These are phyloP conservation scores for Podaxis carcinomalis DNA, from an alignment of 768 basidiomycete genomes.

Conservation along the genomic window DNA sequence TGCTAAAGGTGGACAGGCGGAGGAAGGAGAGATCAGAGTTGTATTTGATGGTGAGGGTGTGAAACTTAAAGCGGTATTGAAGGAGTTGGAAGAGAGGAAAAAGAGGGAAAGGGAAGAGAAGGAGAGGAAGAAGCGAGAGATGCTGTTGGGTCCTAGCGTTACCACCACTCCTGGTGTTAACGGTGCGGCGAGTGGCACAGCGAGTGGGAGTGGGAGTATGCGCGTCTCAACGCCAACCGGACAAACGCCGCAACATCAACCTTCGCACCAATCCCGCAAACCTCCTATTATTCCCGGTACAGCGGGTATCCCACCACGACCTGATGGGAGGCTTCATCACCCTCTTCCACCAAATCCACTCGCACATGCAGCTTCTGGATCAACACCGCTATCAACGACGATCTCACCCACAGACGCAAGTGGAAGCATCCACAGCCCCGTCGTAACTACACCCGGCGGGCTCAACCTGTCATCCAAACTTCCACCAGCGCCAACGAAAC, in stretches of 20 bases:
- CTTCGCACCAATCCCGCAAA: background rate
- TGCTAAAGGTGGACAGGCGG: conserved; percentile 18
- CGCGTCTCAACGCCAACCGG: conserved; percentile 11
- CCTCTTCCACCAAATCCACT: conserved; percentile 16
- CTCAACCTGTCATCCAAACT: background rate
- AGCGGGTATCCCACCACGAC: background rate
- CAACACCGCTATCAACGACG: background rate
- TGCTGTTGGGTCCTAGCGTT: background rate
- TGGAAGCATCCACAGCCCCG: background rate
- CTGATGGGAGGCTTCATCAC: conserved; percentile 12
- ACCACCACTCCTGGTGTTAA: background rate
- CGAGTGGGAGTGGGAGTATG: conserved; percentile 13
- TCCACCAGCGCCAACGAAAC: background rate
- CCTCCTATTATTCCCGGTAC: background rate
- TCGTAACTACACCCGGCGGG: background rate
- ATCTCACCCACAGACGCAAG: background rate
- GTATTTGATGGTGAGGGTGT: conserved; percentile 77
- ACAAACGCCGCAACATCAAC: conserved; percentile 10
- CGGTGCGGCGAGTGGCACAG: background rate
- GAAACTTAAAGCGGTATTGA: conserved; percentile 59
- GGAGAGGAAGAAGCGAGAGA: conserved; percentile 26
- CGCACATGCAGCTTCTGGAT: conserved; percentile 4
- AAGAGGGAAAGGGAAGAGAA: conserved; percentile 44
- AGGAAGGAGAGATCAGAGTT: conserved; percentile 62
- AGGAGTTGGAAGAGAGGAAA: conserved; percentile 57